These are phyloP conservation scores for Usnea hakonensis DNA, from an alignment of 495 filamentous ascomycete species.

Conservation along the genomic window DNA sequence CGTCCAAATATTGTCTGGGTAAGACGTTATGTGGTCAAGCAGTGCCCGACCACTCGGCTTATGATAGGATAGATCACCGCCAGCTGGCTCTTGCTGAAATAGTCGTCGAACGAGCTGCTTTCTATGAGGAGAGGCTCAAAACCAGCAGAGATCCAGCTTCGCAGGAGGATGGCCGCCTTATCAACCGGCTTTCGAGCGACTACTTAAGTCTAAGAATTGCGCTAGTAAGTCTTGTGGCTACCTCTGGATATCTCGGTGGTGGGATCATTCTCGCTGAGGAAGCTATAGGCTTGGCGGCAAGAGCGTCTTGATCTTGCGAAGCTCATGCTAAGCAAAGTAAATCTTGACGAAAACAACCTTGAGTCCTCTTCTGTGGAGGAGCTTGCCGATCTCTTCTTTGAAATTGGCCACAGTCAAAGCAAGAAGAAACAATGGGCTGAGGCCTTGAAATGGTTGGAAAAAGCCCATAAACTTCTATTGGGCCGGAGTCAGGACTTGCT, in stretches of 20 bases:
- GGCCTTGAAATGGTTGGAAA: constrained; percentile 67
- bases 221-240: constrained; percentile 43
- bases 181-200: constrained; percentile 44
- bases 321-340: constrained; percentile 59
- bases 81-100: constrained; percentile 50
- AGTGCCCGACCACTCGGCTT: constrained; percentile 12
- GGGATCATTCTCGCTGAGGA: constrained; percentile 15
- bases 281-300: constrained; percentile 60
- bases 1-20: constrained; percentile 59
- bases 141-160: constrained; percentile 26
- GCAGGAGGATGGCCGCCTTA: constrained; percentile 21
- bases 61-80: constrained; percentile 36
- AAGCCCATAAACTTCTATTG: constrained; percentile 54
- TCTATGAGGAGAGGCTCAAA: constrained; percentile 51
- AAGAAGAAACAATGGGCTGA: constrained; percentile 43
- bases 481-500: constrained; percentile 47
- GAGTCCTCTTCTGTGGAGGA: constrained; percentile 50
- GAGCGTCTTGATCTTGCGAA: constrained; percentile 66
- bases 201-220: constrained; percentile 64
- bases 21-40: constrained; percentile 19
- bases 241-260: not conserved
- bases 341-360: constrained; percentile 31
- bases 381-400: constrained; percentile 64
- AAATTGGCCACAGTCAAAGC: constrained; percentile 57
- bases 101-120: constrained; percentile 55